These are phyloP conservation scores for Cytidiella melzeri DNA, from an alignment of 768 basidiomycete species.

Conservation along the genomic window DNA sequence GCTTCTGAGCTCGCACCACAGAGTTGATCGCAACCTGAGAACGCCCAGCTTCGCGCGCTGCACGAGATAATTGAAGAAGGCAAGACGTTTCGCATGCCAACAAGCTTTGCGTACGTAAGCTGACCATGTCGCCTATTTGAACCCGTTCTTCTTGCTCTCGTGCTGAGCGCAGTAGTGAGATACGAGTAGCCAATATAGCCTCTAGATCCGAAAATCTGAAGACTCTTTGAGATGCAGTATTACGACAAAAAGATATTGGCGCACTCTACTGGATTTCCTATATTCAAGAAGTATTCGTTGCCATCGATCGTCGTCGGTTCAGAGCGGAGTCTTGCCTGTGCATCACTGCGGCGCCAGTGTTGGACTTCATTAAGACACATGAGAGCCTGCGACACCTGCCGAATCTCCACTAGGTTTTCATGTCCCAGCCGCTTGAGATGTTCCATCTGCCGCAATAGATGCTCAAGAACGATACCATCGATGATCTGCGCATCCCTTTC, in stretches of 20 bases:
- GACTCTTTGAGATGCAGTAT: too few relatives aligned
- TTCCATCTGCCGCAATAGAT: conserved; percentile 55
- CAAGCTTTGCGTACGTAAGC: conserved; percentile 46
- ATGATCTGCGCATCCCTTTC: conserved; percentile 55
- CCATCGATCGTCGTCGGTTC: too few relatives aligned
- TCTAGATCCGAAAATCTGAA: conserved; percentile 72
- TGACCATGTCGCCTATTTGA: conserved; percentile 65
- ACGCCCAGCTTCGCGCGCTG: conserved; percentile 62
- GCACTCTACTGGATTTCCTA: conserved; percentile 60
- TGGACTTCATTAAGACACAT: conserved; percentile 78
- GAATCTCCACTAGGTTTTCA: conserved; percentile 77
- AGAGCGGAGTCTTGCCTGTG: conserved; percentile 30
- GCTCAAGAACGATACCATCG: conserved; percentile 41
- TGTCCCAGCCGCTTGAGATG: conserved; percentile 60
- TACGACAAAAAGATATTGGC: not conserved
- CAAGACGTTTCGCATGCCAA: conserved; percentile 60
- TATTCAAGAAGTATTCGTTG: too few relatives aligned
- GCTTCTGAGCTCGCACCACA: conserved; percentile 63
- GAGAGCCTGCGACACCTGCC: conserved; percentile 59
- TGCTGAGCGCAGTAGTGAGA: conserved; percentile 72
- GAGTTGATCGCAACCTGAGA: conserved; percentile 85
- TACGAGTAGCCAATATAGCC: conserved; percentile 71
- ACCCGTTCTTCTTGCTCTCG: conserved; percentile 65
- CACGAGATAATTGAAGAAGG: conserved; percentile 63
- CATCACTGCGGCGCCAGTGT: conserved; percentile 44